A percentile compares a stretch with the other conserved stretches of the same genome.
These are phyloP conservation scores for Penicillium fimorum DNA, from an alignment of 495 filamentous ascomycete species.

Conservation along the genomic window DNA sequence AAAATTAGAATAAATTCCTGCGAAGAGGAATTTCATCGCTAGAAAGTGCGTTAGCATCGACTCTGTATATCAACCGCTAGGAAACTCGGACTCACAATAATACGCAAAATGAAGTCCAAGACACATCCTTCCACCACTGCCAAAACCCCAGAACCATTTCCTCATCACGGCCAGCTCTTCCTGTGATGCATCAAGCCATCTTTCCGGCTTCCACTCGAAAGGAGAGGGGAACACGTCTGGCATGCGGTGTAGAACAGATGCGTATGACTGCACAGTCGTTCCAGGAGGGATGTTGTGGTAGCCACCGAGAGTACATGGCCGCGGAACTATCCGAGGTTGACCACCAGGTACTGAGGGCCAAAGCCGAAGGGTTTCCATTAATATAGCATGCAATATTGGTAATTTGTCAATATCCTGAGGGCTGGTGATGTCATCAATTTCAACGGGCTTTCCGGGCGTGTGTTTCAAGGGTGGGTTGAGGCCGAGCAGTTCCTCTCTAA, in stretches of 20 bases:
- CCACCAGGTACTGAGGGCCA: constrained; percentile 6
- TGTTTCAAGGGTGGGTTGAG: background rate
- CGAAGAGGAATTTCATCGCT: background rate
- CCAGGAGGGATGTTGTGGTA: constrained; percentile 10
- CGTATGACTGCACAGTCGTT: constrained; percentile 8
- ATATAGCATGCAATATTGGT: constrained; percentile 10
- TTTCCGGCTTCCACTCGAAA: constrained; percentile 8
- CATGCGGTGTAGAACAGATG: constrained; percentile 9
- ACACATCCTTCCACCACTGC: constrained; percentile 15
- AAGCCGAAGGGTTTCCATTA: constrained; percentile 16
- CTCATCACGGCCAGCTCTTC: background rate
- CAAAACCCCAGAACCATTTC: constrained; percentile 12
- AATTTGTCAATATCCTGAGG: constrained; percentile 6
- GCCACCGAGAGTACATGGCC: background rate
- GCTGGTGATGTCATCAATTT: background rate
- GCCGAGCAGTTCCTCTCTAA: constrained; percentile 11
- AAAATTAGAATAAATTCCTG: background rate
- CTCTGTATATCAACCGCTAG: no score
- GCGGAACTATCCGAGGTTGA: constrained; percentile 2
- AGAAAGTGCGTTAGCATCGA: background rate
- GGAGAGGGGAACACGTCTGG: constrained; percentile 11
- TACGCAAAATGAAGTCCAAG: constrained; percentile 3
- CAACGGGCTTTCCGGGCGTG: background rate
- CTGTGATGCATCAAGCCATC: constrained; percentile 9
- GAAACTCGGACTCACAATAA: background rate